Evolutionary conservation across 2,329 filamentous ascomycete species (phyloP).

Genomic region (Aspergillus sp.): DNA sequence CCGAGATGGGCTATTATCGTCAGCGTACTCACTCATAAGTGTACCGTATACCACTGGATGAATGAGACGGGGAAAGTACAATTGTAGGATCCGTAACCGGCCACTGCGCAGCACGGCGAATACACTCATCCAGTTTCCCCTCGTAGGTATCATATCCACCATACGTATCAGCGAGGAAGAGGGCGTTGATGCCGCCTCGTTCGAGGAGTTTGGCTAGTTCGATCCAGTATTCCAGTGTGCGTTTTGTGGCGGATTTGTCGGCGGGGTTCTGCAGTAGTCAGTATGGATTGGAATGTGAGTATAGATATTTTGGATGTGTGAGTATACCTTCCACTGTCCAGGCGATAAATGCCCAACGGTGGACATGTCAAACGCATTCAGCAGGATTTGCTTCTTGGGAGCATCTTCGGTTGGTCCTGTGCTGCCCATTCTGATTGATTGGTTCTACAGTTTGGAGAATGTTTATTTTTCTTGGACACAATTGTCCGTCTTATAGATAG

Average conservation of each 20-base stretch:
- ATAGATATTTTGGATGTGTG: conserved; percentile 4
- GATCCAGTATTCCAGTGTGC: conserved; percentile 59
- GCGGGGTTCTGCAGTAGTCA: conserved; percentile 48
- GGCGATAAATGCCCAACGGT: conserved; percentile 61
- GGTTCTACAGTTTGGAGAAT: no score
- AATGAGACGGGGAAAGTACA: conserved; percentile 42
- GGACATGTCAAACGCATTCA: conserved; percentile 65
- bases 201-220: conserved; percentile 60
- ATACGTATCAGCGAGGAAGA: conserved; percentile 64
- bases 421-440: conserved; percentile 18
- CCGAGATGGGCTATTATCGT: conserved; percentile 50
- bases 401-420: conserved; percentile 1
- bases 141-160: conserved; percentile 62
- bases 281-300: neutral
- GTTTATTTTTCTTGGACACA: no score
- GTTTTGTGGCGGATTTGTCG: conserved; percentile 58
- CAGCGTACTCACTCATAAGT: neutral
- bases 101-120: conserved; percentile 60
- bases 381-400: conserved; percentile 54
- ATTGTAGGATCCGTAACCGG: conserved; percentile 62
- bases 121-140: conserved; percentile 55
- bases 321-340: conserved; percentile 65
- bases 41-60: no score
- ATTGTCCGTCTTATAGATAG: no score
- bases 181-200: conserved; percentile 57